A percentile compares a stretch with the other conserved stretches of the same genome.
phyloP scores from a whole-genome alignment of 164 flowering plant species.

The Paratinospora sagittata region DNA sequence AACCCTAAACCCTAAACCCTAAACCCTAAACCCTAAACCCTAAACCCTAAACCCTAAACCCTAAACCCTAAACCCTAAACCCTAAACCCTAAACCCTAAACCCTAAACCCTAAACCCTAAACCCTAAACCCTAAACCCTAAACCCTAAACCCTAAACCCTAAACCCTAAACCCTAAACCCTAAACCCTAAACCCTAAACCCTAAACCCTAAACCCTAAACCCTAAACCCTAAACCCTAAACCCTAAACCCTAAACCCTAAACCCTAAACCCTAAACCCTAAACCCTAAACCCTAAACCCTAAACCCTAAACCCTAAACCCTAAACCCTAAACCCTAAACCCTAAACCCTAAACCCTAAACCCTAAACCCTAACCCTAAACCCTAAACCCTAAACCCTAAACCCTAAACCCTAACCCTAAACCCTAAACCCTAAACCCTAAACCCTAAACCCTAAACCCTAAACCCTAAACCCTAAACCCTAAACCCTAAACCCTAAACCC shows the following conservation, averaged over 20 bases:
- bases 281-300: constrained; percentile 21
- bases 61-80: constrained; percentile 15
- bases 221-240: constrained; percentile 21
- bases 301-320: constrained; percentile 19
- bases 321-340: constrained; percentile 17
- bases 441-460: constrained; percentile 9
- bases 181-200: constrained; percentile 15
- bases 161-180: constrained; percentile 14
- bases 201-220: constrained; percentile 16
- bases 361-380: constrained; percentile 16
- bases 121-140: constrained; percentile 16
- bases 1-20: constrained; percentile 14
- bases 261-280: constrained; percentile 21
- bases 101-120: constrained; percentile 18
- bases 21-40: constrained; percentile 14
- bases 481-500: constrained; percentile 9
- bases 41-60: constrained; percentile 15
- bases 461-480: constrained; percentile 9
- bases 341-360: constrained; percentile 9
- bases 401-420: constrained; percentile 7
- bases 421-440: constrained; percentile 9
- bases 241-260: constrained; percentile 16
- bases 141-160: constrained; percentile 16
- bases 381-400: constrained; percentile 7
- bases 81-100: constrained; percentile 17